Evolutionary conservation across 805 yeast genomes (phyloP).

Genomic region (Peterozyma xylosa): DNA sequence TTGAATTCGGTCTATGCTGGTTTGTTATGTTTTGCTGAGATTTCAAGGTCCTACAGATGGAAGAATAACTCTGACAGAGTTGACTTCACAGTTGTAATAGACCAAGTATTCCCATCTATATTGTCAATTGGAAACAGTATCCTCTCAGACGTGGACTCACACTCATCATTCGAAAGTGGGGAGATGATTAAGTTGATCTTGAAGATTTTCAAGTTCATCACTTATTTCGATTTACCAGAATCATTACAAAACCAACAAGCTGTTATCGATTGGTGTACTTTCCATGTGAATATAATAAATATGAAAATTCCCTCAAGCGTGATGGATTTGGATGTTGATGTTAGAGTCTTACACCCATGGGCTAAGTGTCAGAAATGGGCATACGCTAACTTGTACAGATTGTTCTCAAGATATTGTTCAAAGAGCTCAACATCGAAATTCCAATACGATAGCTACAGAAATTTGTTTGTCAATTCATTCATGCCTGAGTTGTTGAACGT

Average conservation of each 20-base stretch:
- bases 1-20: slow-evolving; percentile 51
- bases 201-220: slow-evolving; percentile 76
- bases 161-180: slow-evolving; percentile 30
- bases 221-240: slow-evolving; percentile 71
- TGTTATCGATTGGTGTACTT: slow-evolving; percentile 62
- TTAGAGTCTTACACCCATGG: slow-evolving; percentile 49
- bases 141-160: slow-evolving; percentile 25
- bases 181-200: slow-evolving; percentile 72
- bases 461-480: slow-evolving; percentile 45
- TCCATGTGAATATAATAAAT: slow-evolving; percentile 63
- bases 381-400: slow-evolving; percentile 63
- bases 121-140: slow-evolving; percentile 56
- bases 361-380: slow-evolving; percentile 86
- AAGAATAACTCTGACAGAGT: slow-evolving; percentile 47
- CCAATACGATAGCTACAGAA: slow-evolving; percentile 54
- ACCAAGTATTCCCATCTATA: slow-evolving; percentile 60
- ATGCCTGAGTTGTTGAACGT: slow-evolving; percentile 68
- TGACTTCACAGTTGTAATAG: slow-evolving; percentile 52
- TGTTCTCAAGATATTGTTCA: slow-evolving; percentile 68
- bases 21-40: slow-evolving; percentile 64
- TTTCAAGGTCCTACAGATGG: slow-evolving; percentile 77
- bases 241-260: slow-evolving; percentile 48
- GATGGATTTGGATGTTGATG: slow-evolving; percentile 41
- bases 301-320: slow-evolving; percentile 51
- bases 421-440: slow-evolving; percentile 34